A percentile compares a stretch with the other conserved stretches of the same genome.
Conservation (phyloP, 768 basidiomycete genomes). For the Tulasnella sp. region DNA sequence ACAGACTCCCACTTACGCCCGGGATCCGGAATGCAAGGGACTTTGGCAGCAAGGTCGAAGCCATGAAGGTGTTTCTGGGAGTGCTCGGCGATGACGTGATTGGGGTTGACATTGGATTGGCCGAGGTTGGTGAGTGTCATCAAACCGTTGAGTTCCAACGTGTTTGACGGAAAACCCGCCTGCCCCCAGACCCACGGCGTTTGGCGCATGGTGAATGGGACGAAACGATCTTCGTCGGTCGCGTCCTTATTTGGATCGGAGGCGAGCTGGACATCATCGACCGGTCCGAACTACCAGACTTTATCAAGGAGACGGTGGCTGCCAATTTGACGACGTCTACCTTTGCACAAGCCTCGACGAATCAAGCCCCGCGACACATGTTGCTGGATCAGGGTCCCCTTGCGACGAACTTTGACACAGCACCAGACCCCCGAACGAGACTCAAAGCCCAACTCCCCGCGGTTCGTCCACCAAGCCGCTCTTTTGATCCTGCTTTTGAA, state of each 20-base stretch:
- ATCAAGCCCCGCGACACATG: neutral
- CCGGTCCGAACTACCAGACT: slow-evolving; percentile 13
- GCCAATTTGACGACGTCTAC: slow-evolving; percentile 28
- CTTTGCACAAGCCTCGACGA: slow-evolving; percentile 24
- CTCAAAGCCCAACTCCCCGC: too few relatives aligned
- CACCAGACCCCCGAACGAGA: too few relatives aligned
- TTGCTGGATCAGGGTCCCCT: slow-evolving; percentile 3
- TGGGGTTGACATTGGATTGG: slow-evolving; percentile 31
- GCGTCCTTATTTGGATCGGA: slow-evolving; percentile 69
- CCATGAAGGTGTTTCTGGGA: slow-evolving; percentile 72
- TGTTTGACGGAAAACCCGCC: too few relatives aligned
- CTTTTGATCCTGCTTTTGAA: too few relatives aligned
- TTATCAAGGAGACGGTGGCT: slow-evolving; percentile 28
- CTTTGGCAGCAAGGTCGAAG: slow-evolving; percentile 49
- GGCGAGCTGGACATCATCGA: slow-evolving; percentile 38
- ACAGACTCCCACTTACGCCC: slow-evolving; percentile 50
- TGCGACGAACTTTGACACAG: too few relatives aligned
- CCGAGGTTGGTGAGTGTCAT: neutral
- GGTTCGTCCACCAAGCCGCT: too few relatives aligned
- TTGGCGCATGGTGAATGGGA: slow-evolving; percentile 63
- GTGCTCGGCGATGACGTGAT: slow-evolving; percentile 66
- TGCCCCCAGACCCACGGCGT: slow-evolving; percentile 54
- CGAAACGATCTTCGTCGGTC: slow-evolving; percentile 62
- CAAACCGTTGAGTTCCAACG: neutral
- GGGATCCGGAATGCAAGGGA: slow-evolving; percentile 31